phyloP scores from a whole-genome alignment of 257 asterid species.

The Jacaranda copaia region DNA sequence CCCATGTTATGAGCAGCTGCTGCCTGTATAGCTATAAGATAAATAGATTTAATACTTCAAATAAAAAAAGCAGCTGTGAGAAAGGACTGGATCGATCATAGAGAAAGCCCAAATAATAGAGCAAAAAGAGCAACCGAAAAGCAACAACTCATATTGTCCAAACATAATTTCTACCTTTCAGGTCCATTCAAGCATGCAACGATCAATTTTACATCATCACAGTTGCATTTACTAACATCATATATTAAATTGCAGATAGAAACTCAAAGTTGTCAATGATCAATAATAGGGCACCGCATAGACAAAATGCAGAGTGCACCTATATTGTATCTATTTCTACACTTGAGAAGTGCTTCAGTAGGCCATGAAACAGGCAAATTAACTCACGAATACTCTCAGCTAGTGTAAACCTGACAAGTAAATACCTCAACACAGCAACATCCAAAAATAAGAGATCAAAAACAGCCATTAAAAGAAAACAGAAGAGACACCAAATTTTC shows the following conservation, averaged over 20 bases:
- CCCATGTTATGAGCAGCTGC: neutral
- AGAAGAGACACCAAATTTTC: neutral
- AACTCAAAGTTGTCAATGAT: constrained; percentile 14
- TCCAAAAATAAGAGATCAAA: neutral
- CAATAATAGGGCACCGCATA: neutral
- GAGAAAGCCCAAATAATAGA: neutral
- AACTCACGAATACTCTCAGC: neutral
- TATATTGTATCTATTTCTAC: neutral
- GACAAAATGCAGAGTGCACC: constrained; percentile 10
- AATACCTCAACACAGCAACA: constrained; percentile 4
- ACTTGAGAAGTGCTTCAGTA: neutral
- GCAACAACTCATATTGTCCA: neutral
- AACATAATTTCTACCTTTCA: neutral
- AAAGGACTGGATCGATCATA: neutral
- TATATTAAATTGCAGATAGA: constrained; percentile 6
- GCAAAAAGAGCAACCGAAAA: neutral
- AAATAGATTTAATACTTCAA: neutral
- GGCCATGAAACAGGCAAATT: neutral
- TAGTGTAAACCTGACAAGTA: neutral
- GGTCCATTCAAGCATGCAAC: neutral
- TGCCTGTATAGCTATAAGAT: neutral
- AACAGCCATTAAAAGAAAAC: neutral
- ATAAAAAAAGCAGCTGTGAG: neutral
- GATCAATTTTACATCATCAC: constrained; percentile 9
- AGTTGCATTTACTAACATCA: neutral